Base-by-base conservation (phyloP, 495 filamentous ascomycete species). In the Aspergillus coremiiformis region DNA sequence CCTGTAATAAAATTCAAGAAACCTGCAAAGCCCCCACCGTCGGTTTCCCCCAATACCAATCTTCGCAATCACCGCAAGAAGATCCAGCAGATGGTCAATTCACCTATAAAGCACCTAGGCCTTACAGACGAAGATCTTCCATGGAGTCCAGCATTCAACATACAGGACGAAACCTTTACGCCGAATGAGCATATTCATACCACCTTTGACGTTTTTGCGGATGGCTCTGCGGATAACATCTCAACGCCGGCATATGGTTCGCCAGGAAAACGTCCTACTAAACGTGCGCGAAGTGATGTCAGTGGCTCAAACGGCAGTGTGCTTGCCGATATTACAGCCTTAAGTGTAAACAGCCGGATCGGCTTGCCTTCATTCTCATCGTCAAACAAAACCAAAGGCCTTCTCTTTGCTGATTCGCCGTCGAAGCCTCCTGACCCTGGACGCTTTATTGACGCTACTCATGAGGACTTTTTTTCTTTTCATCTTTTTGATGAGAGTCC, bases 1-100 rank as follows among this genome's bases (percentile, higher is more conserved):
- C 93, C 93, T 0, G 82, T 87, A 8, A 83, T 89, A 49, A 89
- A 90, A 58, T 84, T 98, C 61, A 89, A 86, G 68, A 82, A 87
- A 23, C 88, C 91, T 10, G 75, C 81, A 1, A 86, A 85, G 61
- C 85, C 89, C 22, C 90, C 90, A 17, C 82, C 87, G 52, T 95
- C 92, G 4, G 84, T 90, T 12, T 96, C 92, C 9, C 93, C 93
- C 0, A 94, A 90, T 65, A 96, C 93, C 4, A 95, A 95, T 56
- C 78, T 98, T n/a, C 84, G 86, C 35, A 84, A 94, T 45, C 93
- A 97, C 62, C 87, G 93, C 20, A 84, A 90, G 53, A 85, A 80
- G 39, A 89, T 98, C 46, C 83, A 83, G 47, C 84, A 88, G 45
- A 82, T 98, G 78, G 81, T 96, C 23, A 89, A 90, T 27, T 96